Evolutionary conservation across 2,329 filamentous ascomycete genomes (phyloP).

Genomic region (Colletotrichum paranaense): DNA sequence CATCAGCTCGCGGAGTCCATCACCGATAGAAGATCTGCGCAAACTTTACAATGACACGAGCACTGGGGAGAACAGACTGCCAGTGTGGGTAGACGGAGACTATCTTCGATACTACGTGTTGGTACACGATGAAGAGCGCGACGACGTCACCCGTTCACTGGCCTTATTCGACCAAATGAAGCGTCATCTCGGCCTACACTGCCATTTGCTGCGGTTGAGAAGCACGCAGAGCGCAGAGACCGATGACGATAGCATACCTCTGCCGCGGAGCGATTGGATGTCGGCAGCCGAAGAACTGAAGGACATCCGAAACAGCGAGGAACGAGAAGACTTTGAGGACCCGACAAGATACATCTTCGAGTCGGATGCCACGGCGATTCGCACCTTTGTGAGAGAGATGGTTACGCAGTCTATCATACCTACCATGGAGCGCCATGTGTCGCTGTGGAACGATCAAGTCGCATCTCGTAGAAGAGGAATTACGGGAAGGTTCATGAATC

Average conservation of each 20-base stretch:
- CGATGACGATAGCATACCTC: slow-evolving; percentile 87
- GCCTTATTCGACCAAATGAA: slow-evolving; percentile 98
- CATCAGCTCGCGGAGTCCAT: slow-evolving; percentile 87
- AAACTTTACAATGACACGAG: slow-evolving; percentile 88
- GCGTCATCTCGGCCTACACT: slow-evolving; percentile 95
- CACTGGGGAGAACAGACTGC: slow-evolving; percentile 77
- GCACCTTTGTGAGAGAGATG: slow-evolving; percentile 92
- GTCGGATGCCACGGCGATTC: slow-evolving; percentile 88
- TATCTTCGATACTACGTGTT: slow-evolving; percentile 96
- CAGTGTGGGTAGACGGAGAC: slow-evolving; percentile 89
- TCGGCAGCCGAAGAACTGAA: slow-evolving; percentile 86
- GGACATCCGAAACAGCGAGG: slow-evolving; percentile 75
- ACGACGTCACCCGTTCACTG: slow-evolving; percentile 91
- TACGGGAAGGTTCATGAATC: slow-evolving; percentile 91
- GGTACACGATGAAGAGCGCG: slow-evolving; percentile 94
- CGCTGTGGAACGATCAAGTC: slow-evolving; percentile 97
- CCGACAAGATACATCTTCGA: slow-evolving; percentile 87
- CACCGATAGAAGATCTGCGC: slow-evolving; percentile 88
- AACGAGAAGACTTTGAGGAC: slow-evolving; percentile 77
- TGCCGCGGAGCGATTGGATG: slow-evolving; percentile 89
- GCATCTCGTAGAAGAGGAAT: slow-evolving; percentile 90
- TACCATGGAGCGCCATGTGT: slow-evolving; percentile 92
- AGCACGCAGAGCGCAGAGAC: slow-evolving; percentile 88
- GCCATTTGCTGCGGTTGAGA: slow-evolving; percentile 87
- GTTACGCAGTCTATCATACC: slow-evolving; percentile 95